Conservation (phyloP, 441 rosid species). For the Pelargonium australe region DNA sequence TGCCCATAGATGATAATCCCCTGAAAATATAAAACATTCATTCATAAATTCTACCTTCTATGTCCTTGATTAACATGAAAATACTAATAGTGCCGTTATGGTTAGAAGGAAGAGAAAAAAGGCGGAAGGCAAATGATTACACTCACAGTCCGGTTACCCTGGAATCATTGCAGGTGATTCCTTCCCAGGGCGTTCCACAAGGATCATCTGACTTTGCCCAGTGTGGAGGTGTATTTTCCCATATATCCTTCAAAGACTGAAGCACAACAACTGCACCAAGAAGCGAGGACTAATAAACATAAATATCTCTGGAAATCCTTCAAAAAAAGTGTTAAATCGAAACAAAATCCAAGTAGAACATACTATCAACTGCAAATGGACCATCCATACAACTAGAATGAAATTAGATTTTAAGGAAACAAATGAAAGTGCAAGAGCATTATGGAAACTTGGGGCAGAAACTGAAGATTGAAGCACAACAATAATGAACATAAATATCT, state of each 20-base stretch:
- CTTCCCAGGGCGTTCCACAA: constrained; percentile 87
- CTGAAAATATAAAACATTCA: constrained; percentile 30
- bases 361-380: too few relatives aligned
- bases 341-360: background rate
- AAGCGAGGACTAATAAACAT: background rate
- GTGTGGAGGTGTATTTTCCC: constrained; percentile 69
- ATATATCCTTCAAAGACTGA: constrained; percentile 61
- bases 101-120: background rate
- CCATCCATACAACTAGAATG: too few relatives aligned
- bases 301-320: background rate
- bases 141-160: constrained; percentile 78
- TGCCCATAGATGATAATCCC: constrained; percentile 68
- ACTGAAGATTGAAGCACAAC: constrained; percentile 53
- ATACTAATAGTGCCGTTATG: background rate
- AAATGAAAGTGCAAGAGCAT: too few relatives aligned
- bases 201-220: constrained; percentile 71
- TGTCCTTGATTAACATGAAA: background rate
- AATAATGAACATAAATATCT: constrained; percentile 7
- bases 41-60: too few relatives aligned
- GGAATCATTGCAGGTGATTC: constrained; percentile 57
- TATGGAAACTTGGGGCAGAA: too few relatives aligned
- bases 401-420: too few relatives aligned
- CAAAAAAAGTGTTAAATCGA: too few relatives aligned
- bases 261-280: constrained; percentile 52
- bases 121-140: background rate